Conservation (phyloP, 2,329 filamentous ascomycete species). For the Daldinia sp. region DNA sequence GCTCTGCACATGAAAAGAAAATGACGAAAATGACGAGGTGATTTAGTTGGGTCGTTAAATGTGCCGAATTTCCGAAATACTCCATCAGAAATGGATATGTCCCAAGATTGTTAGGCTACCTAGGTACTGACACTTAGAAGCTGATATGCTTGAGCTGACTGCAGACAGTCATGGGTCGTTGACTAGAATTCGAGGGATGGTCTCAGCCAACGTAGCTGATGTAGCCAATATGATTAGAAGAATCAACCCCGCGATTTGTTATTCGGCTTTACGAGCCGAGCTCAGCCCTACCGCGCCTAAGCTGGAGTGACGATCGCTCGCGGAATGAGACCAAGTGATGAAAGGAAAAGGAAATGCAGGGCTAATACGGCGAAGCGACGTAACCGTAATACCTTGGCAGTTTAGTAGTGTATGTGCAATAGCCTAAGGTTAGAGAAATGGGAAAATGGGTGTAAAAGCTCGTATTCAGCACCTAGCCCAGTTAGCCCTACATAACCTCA, state of each 20-base stretch:
- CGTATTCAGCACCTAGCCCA: conserved; percentile 30
- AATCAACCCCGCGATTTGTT: conserved; percentile 21
- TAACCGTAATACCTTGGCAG: conserved; percentile 26
- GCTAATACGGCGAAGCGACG: conserved; percentile 16
- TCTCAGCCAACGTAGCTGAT: not conserved
- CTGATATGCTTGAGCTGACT: conserved; percentile 10
- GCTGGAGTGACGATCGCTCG: conserved; percentile 24
- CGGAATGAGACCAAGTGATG: conserved; percentile 14
- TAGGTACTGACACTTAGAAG: not conserved
- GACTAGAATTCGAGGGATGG: not conserved
- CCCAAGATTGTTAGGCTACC: not conserved
- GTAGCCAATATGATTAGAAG: conserved; percentile 15
- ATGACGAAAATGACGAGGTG: conserved; percentile 33
- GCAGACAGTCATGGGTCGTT: conserved; percentile 1
- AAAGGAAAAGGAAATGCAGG: conserved; percentile 16
- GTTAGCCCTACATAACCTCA: conserved; percentile 18
- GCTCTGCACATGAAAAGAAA: conserved; percentile 67
- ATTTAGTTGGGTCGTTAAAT: not conserved
- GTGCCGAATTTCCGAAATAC: conserved; percentile 37
- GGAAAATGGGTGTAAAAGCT: conserved; percentile 9
- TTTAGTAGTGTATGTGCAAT: conserved; percentile 17
- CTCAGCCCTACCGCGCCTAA: conserved; percentile 22
- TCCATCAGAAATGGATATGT: conserved; percentile 6
- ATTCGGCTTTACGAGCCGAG: conserved; percentile 8
- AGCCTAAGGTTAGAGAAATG: conserved; percentile 19